A percentile compares a stretch with the other conserved stretches of the same genome.
Evolutionary conservation across 2,329 filamentous ascomycete species (phyloP).

Genomic region (Alternaria arborescens): DNA sequence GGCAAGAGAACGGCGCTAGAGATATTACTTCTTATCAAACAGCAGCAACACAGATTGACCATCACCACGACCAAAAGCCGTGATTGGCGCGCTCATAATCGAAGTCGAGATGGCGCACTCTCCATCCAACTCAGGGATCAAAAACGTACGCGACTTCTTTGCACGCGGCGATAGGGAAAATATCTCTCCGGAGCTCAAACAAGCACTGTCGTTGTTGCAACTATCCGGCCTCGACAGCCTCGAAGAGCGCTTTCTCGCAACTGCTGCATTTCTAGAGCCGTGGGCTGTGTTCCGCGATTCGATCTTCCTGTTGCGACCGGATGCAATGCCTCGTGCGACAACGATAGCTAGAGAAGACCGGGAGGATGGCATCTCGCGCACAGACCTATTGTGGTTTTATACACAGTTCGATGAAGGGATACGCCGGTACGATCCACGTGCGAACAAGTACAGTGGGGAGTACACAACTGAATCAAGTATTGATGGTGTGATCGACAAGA

Average conservation of each 20-base stretch:
- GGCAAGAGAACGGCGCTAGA: background rate
- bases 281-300: slow-evolving; percentile 44
- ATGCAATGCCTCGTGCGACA: slow-evolving; percentile 20
- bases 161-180: slow-evolving; percentile 22
- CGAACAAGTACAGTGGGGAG: slow-evolving; percentile 19
- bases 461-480: slow-evolving; percentile 22
- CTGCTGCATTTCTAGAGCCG: slow-evolving; percentile 41
- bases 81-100: background rate
- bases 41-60: background rate
- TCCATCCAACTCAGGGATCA: slow-evolving; percentile 12
- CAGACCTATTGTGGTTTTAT: slow-evolving; percentile 44
- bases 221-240: slow-evolving; percentile 32
- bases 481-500: slow-evolving; percentile 37
- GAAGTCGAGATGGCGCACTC: slow-evolving; percentile 11
- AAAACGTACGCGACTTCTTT: slow-evolving; percentile 28
- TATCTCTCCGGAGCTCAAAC: slow-evolving; percentile 27
- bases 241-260: slow-evolving; percentile 40
- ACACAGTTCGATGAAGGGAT: slow-evolving; percentile 41
- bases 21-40: background rate
- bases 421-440: slow-evolving; percentile 37
- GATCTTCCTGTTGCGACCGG: slow-evolving; percentile 31
- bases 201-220: slow-evolving; percentile 36
- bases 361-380: slow-evolving; percentile 25
- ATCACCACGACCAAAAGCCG: background rate
- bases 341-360: background rate